A percentile compares a stretch with the other conserved stretches of the same genome.
Evolutionary conservation across 768 basidiomycete genomes (phyloP).

Genomic region (Paxillus ammoniavirescens): DNA sequence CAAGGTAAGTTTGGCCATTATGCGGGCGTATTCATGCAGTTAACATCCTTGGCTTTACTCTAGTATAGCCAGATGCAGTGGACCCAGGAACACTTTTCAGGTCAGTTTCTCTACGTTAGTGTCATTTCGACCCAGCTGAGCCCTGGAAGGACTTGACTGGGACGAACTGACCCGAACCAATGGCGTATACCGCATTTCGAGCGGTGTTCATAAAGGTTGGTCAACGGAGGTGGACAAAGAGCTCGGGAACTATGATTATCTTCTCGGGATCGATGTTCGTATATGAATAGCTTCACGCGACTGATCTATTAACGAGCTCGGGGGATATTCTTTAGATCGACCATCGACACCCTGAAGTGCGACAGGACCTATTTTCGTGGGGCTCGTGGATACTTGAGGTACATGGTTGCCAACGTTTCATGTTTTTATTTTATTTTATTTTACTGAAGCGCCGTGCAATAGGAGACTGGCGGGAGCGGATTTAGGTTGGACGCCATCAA

Average conservation of each 20-base stretch:
- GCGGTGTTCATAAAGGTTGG: conserved; percentile 73
- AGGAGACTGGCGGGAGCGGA: conserved; percentile 71
- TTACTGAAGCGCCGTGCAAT: background rate
- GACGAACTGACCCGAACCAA: conserved; percentile 64
- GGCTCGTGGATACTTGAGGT: conserved; percentile 73
- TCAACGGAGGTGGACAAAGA: conserved; percentile 77
- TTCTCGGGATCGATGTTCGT: conserved; percentile 71
- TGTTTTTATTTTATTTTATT: background rate
- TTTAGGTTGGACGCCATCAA: conserved; percentile 92
- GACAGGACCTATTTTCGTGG: conserved; percentile 74
- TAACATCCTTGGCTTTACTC: background rate
- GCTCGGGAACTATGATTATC: conserved; percentile 85
- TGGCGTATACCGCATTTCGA: conserved; percentile 71
- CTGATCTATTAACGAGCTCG: conserved; percentile 4
- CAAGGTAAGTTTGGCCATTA: conserved; percentile 46
- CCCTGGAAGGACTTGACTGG: conserved; percentile 71
- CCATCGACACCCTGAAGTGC: conserved; percentile 78
- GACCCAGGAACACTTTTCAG: conserved; percentile 79
- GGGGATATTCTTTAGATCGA: conserved; percentile 55
- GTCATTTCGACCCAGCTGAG: background rate
- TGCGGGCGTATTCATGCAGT: conserved; percentile 1
- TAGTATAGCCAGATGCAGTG: conserved; percentile 74
- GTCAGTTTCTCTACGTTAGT: conserved; percentile 33
- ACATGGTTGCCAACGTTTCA: background rate
- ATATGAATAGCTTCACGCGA: background rate